Evolutionary conservation across 345 rosid genomes (phyloP).

Genomic region (Camelina sativa): DNA sequence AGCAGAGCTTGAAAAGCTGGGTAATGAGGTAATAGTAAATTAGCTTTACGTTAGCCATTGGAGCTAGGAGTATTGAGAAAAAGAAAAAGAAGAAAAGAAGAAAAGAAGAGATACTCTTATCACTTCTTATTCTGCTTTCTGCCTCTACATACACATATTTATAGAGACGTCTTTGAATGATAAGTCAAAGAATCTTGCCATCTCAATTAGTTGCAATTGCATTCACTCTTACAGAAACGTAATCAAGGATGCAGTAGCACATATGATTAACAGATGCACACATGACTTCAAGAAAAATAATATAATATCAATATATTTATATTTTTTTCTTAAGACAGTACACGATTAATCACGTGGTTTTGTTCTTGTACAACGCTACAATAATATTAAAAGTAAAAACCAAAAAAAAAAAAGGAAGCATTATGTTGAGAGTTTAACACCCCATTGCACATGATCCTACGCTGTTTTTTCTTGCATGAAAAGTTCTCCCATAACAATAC

Average conservation of each 20-base stretch:
- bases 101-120: background rate
- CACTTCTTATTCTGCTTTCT: background rate
- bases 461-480: constrained; percentile 28
- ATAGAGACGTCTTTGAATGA: background rate
- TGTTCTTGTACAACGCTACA: background rate
- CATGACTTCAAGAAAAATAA: background rate
- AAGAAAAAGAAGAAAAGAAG: too few species aligned
- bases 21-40: constrained; percentile 67
- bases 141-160: constrained; percentile 22
- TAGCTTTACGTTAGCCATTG: constrained; percentile 67
- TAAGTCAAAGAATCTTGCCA: constrained; percentile 4
- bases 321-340: background rate
- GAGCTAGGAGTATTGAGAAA: background rate
- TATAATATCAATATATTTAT: background rate
- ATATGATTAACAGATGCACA: background rate
- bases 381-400: background rate
- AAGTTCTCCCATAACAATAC: constrained; percentile 23
- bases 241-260: constrained; percentile 12
- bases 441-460: constrained; percentile 9
- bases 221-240: constrained; percentile 26
- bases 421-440: constrained; percentile 4
- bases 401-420: background rate
- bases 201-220: background rate
- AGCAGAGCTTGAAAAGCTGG: constrained; percentile 61
- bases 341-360: constrained; percentile 13